These are phyloP conservation scores for Sphenostylis stenocarpa DNA, from an alignment of 306 rosid genomes.

Conservation along the genomic window DNA sequence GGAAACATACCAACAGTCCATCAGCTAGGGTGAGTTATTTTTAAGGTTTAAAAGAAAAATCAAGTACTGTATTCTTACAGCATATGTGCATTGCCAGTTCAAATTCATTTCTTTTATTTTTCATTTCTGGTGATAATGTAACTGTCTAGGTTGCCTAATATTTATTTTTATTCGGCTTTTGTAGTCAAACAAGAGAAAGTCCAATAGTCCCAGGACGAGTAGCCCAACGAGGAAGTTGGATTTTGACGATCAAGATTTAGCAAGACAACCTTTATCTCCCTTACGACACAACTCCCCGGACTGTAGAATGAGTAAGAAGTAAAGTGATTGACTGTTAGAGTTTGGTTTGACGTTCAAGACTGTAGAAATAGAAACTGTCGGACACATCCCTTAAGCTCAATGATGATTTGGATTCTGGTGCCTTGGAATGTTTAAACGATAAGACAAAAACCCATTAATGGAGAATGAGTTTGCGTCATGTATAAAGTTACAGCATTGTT, in stretches of 20 bases:
- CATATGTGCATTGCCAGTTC: neutral
- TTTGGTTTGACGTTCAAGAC: neutral
- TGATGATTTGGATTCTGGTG: neutral
- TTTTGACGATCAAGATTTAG: slow-evolving; percentile 52
- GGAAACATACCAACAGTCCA: slow-evolving; percentile 55
- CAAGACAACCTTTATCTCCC: slow-evolving; percentile 80
- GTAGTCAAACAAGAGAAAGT: slow-evolving; percentile 90
- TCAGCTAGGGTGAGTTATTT: slow-evolving; percentile 60
- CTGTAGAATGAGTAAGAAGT: slow-evolving; percentile 61
- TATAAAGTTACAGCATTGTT: neutral
- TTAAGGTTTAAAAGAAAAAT: slow-evolving; percentile 9
- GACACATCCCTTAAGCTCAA: neutral
- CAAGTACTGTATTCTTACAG: neutral
- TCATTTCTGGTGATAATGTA: neutral
- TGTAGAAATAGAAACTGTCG: neutral
- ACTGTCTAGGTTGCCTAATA: neutral
- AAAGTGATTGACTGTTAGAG: neutral
- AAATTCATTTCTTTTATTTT: neutral
- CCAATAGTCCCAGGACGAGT: slow-evolving; percentile 47
- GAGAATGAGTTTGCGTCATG: neutral
- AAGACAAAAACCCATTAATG: neutral
- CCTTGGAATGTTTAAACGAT: neutral
- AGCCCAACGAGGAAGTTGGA: slow-evolving; percentile 65
- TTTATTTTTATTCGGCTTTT: slow-evolving; percentile 22
- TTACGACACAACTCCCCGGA: slow-evolving; percentile 65